Percentiles rank a stretch among this genome's conserved stretches.
Conservation (phyloP, 768 basidiomycete species). For the Botryobasidium botryosum region DNA sequence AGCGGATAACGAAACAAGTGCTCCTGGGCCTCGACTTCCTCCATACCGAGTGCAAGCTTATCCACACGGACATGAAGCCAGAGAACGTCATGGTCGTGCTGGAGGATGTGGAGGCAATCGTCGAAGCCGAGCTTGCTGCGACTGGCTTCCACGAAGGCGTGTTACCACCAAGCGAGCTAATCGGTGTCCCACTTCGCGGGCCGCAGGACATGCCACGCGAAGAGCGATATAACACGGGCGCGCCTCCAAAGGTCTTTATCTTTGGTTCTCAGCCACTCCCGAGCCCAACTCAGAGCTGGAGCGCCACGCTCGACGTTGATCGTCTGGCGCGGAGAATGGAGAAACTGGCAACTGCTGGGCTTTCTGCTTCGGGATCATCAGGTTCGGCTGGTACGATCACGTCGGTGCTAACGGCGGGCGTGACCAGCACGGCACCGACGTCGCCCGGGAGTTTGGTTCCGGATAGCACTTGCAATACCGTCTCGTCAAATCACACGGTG, state of each 20-base stretch:
- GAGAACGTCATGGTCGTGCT: constrained; percentile 58
- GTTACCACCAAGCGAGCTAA: constrained; percentile 59
- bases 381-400: neutral
- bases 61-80: constrained; percentile 72
- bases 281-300: constrained; percentile 15
- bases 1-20: constrained; percentile 71
- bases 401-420: no score
- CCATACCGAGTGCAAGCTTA: constrained; percentile 81
- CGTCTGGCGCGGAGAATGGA: neutral
- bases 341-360: neutral
- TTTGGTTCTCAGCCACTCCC: constrained; percentile 24
- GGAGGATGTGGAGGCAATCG: constrained; percentile 29
- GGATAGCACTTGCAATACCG: no score
- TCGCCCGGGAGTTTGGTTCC: no score
- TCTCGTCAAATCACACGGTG: no score
- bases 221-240: constrained; percentile 45
- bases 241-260: constrained; percentile 25
- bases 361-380: no score
- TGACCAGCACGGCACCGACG: constrained; percentile 1
- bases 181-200: constrained; percentile 48
- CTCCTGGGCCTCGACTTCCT: constrained; percentile 81
- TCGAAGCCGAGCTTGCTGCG: constrained; percentile 37
- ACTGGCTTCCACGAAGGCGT: constrained; percentile 50
- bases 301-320: neutral
- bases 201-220: constrained; percentile 32